Base-by-base conservation (phyloP, 495 filamentous ascomycete species). In the Penicillium coffeae region DNA sequence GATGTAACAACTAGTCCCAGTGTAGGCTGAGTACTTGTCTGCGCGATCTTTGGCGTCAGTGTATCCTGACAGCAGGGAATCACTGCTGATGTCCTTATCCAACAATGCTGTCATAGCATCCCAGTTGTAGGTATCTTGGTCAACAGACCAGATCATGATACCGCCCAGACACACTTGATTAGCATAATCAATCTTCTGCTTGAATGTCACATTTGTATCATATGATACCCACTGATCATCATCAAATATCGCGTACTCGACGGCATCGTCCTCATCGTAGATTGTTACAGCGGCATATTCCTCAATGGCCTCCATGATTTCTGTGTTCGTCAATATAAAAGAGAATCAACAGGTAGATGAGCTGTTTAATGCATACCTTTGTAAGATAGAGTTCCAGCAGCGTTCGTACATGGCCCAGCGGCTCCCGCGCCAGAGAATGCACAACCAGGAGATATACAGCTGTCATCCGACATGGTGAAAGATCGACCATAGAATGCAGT, bases 211-310 rank as follows among this genome's bases (percentile, higher is more conserved):
- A 0, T 27, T 39, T 47, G 74, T 68, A 47, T 81, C 65, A 50
- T 62, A 81, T 1, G 59, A 66, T 7, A 79, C 60, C 77, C 76
- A 81, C 43, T 78, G 71, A 47, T 74, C 55, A 0, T 37, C 6
- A 44, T 64, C 47, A 40, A 46, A 79, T 0, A 49, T 53, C 30
- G 77, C 27, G 27, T 68, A 70, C 48, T 78, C 74, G 32, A 60
- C 56, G 0, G 46, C 56, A 12, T 41, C 49, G 3, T 48, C 33
- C 8, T 53, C 22, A 38, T 55, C 56, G n/a, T n/a, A n/a, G n/a
- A n/a, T n/a, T n/a, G n/a, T n/a, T n/a, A n/a, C n/a, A n/a, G n/a
- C n/a, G n/a, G n/a, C n/a, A n/a, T n/a, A n/a, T n/a, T n/a, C n/a
- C n/a, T n/a, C n/a, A n/a, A n/a, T n/a, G n/a, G n/a, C n/a, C n/a